Base-by-base conservation (phyloP, 2,329 filamentous ascomycete species). In the Penicillium verrucosum region DNA sequence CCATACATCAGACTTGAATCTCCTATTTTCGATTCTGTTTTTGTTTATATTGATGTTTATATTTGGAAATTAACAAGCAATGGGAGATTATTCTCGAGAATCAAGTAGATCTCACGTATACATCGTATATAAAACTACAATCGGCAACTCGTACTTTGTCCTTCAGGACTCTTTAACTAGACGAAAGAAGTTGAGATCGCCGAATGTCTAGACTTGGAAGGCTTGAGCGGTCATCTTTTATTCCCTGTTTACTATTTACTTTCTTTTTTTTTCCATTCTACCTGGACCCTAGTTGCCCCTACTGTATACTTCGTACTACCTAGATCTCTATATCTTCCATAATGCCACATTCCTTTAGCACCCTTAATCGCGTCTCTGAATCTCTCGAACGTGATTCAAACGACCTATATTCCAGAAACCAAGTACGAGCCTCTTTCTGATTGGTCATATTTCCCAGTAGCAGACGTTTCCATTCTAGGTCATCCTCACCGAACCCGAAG, bases 381-480 rank as follows among this genome's bases (percentile, higher is more conserved):
- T 50, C 12, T 8, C 5, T 40, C n/a, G 8, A 14, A 1, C 27
- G 11, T 21, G 42, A 23, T 6, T 8, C n/a, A 16, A 41, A 54
- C 1, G 44, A 36, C 44, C 32, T 27, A 14, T 29, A 38, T 14
- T 52, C 30, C n/a, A 50, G 18, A 45, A 55, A 55, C 40, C 56
- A 60, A 11, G 48, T 37, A 6, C 40, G 34, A 46, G 43, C 54
- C 29, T 32, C 38, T 9, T 41, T 41, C 23, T 63, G 46, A 58
- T 54, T 58, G 44, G 57, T 12, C 51, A 63, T 49, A 34, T 63
- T 56, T 44, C 49, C 54, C 11, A 52, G 49, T n/a, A 57, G 49
- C n/a, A 58, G 30, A 30, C 50, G 37, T 42, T 61, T 63, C 54
- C 60, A 63, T 23, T 60, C 54, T 29, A 21, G 23, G 41, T 60